Evolutionary conservation across 163 green algal genomes (phyloP).

Genomic region (Scenedesmus sp.): DNA sequence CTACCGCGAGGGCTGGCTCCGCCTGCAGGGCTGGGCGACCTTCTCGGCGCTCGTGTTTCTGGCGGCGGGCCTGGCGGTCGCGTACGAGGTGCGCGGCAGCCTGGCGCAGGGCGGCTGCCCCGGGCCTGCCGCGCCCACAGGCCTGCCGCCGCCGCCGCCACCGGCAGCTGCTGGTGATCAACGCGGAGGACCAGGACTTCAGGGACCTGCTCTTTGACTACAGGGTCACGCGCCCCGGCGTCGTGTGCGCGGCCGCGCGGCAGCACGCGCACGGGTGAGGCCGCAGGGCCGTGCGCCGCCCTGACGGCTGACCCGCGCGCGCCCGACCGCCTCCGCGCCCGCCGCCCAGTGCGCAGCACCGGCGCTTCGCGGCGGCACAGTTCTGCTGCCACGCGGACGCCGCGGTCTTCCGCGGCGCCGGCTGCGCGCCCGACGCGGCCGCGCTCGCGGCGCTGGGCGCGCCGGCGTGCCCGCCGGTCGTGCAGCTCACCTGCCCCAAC

Average conservation of each 20-base stretch:
- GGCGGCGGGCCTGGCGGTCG: slow-evolving; percentile 25
- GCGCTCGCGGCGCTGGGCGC: not conserved
- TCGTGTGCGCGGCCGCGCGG: slow-evolving; percentile 56
- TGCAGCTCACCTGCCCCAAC: slow-evolving; percentile 30
- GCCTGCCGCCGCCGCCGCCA: no score
- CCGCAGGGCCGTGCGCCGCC: no score
- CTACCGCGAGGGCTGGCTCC: slow-evolving; percentile 46
- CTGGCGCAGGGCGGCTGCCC: not conserved
- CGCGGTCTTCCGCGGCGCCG: slow-evolving; percentile 47
- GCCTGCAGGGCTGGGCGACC: slow-evolving; percentile 52
- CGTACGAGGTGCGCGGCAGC: slow-evolving; percentile 49
- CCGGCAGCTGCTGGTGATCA: slow-evolving; percentile 52
- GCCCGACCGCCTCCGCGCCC: no score
- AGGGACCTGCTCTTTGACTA: slow-evolving; percentile 59
- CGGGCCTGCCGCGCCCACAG: not conserved
- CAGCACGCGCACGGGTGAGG: no score
- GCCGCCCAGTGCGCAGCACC: no score
- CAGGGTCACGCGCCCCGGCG: slow-evolving; percentile 37
- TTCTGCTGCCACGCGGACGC: slow-evolving; percentile 52
- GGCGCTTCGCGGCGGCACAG: slow-evolving; percentile 50
- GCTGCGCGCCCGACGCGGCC: no score
- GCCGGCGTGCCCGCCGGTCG: slow-evolving; percentile 26
- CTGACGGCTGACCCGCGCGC: no score
- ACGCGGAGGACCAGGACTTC: slow-evolving; percentile 53
- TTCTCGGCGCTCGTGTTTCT: slow-evolving; percentile 45